Base-by-base conservation (phyloP, 441 rosid genomes). In the Theobroma grandiflorum region DNA sequence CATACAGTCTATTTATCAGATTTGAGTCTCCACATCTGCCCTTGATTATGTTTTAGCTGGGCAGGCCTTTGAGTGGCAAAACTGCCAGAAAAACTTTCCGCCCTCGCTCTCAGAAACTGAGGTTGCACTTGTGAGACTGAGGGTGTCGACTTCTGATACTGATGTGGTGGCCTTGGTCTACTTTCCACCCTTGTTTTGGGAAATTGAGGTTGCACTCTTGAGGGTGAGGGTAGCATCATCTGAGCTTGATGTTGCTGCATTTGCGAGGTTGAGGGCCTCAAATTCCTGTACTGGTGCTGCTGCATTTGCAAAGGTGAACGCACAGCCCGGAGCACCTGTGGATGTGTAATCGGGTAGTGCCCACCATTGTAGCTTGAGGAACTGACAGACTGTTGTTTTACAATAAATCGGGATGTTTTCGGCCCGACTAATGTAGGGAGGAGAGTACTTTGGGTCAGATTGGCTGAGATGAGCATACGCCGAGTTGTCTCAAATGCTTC, bases 21-120 rank as follows among this genome's bases (percentile, higher is more conserved):
- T 86, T 82, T 90, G 6, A 91, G 94, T 85, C 86, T 87, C 98
- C 98, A 93, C 26, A 61, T 78, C 79, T 78, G 83, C 82, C 82
- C 82, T 82, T 82, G 88, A 58, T 76, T 66, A 3, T 74, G 80
- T 45, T 68, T 43, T 57, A 62, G 83, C 59, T 79, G 84, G 47
- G 58, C 79, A 49, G 86, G 78, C 45, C 81, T 85, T 78, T 68
- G 83, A 53, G 33, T 6, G n/a, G 53, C 61, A 10, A 58, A 78
- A 33, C 74, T 73, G 72, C 16, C 72, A 14, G 68, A 43, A 33
- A n/a, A 81, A 59, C 64, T 80, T 62, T 69, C 81, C 31, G 52
- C 78, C 64, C 85, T 87, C 12, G 9, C 38, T 8, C 64, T 31
- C 64, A 14, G 65, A 81, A 64, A 55, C 66, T 71, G 85, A 78